Evolutionary conservation across 768 basidiomycete genomes (phyloP).

Genomic region (Trametes cingulata): DNA sequence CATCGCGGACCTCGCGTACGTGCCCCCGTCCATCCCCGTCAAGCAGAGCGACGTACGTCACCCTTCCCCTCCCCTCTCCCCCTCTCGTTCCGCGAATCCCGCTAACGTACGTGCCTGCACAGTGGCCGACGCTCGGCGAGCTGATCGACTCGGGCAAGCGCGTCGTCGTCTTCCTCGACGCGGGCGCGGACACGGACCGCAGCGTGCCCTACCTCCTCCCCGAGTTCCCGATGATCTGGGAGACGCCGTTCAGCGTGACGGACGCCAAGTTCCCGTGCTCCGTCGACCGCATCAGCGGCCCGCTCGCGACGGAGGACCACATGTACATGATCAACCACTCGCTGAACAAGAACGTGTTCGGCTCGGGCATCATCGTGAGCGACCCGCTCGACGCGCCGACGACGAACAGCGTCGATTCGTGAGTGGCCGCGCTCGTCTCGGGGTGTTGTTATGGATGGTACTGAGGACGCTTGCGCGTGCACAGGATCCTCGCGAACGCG

Average conservation of each 20-base stretch:
- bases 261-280: slow-evolving; percentile 53
- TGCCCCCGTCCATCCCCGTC: slow-evolving; percentile 42
- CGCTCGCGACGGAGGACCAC: slow-evolving; percentile 50
- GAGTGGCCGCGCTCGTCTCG: slow-evolving; percentile 7
- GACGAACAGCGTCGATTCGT: slow-evolving; percentile 36
- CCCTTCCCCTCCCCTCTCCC: not conserved
- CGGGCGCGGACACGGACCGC: slow-evolving; percentile 36
- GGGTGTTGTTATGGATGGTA: slow-evolving; percentile 18
- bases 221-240: slow-evolving; percentile 63
- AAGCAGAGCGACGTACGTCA: slow-evolving; percentile 26
- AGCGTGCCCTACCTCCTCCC: slow-evolving; percentile 53
- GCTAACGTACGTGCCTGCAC: slow-evolving; percentile 27
- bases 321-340: slow-evolving; percentile 63
- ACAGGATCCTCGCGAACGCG: slow-evolving; percentile 42
- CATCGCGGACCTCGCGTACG: slow-evolving; percentile 43
- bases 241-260: slow-evolving; percentile 54
- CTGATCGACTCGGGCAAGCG: slow-evolving; percentile 60
- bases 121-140: slow-evolving; percentile 68
- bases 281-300: slow-evolving; percentile 51
- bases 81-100: not conserved
- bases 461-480: slow-evolving; percentile 39
- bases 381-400: slow-evolving; percentile 30
- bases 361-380: slow-evolving; percentile 30
- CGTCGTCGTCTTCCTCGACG: slow-evolving; percentile 64
- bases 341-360: slow-evolving; percentile 44